Evolutionary conservation across 2,329 filamentous ascomycete species (phyloP).

Genomic region (Alternaria metachromatica): DNA sequence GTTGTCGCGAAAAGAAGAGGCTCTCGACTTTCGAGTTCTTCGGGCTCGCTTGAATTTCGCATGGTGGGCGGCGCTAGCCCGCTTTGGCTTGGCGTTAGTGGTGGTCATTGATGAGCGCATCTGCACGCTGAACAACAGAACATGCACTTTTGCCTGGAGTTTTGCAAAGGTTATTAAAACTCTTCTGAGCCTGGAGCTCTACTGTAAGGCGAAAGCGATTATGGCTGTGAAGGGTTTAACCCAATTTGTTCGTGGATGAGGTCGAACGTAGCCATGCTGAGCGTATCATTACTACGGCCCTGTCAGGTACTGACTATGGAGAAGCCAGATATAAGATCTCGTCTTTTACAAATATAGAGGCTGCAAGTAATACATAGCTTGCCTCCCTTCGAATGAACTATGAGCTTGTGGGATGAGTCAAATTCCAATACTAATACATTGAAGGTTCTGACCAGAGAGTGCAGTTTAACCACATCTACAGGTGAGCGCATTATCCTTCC

Average conservation of each 20-base stretch:
- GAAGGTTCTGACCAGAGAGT: not conserved
- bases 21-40: constrained; percentile 9
- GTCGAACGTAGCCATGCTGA: not conserved
- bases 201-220: not conserved
- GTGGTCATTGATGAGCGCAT: not conserved
- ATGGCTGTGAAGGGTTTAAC: not conserved
- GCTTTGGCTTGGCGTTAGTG: not conserved
- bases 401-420: not conserved
- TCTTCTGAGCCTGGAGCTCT: not conserved
- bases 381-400: not conserved
- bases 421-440: not conserved
- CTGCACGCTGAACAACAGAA: not conserved
- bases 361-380: not conserved
- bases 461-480: not conserved
- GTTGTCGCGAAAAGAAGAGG: constrained; percentile 25
- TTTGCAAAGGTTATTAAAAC: not conserved
- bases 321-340: not conserved
- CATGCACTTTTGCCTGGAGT: not conserved
- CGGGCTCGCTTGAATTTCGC: constrained; percentile 1
- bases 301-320: not conserved
- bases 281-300: not conserved
- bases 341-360: not conserved
- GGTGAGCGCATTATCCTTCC: not conserved
- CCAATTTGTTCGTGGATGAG: not conserved
- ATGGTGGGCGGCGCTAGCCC: not conserved